phyloP scores from a whole-genome alignment of 2,329 filamentous ascomycete genomes.

The Diaporthe sp. region DNA sequence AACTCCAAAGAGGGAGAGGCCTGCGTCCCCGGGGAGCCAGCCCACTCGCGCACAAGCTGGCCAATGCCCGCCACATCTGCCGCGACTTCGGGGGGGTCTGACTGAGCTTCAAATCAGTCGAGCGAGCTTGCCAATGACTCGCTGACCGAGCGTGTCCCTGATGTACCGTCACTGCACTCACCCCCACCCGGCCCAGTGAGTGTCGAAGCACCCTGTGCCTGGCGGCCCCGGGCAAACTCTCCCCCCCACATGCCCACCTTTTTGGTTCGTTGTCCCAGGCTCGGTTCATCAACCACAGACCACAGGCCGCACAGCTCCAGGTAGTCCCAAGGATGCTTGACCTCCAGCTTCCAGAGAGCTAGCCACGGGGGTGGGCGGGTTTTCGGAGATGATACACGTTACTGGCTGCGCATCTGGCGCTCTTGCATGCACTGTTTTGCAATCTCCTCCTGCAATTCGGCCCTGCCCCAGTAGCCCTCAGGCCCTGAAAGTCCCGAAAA shows the following conservation, averaged over 20 bases:
- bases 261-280: constrained; percentile 36
- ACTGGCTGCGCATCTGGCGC: constrained; percentile 28
- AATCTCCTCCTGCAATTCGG: constrained; percentile 41
- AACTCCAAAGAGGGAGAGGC: neutral
- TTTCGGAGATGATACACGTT: constrained; percentile 30
- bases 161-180: constrained; percentile 35
- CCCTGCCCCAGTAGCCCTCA: constrained; percentile 37
- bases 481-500: constrained; percentile 37
- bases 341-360: constrained; percentile 13
- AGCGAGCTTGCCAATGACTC: constrained; percentile 41
- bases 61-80: constrained; percentile 26
- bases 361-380: constrained; percentile 26
- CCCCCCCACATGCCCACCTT: constrained; percentile 39
- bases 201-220: constrained; percentile 36
- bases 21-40: constrained; percentile 7
- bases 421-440: constrained; percentile 40
- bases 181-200: constrained; percentile 30
- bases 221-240: constrained; percentile 33
- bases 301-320: constrained; percentile 28
- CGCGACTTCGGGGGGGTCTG: constrained; percentile 12
- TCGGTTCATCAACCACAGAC: constrained; percentile 32
- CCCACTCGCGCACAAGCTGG: constrained; percentile 17
- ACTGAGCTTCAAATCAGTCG: constrained; percentile 30
- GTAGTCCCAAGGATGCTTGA: constrained; percentile 37
- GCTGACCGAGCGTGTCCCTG: constrained; percentile 36